Base-by-base conservation (phyloP, 768 basidiomycete genomes). In the Cystobasidium tubakii region DNA sequence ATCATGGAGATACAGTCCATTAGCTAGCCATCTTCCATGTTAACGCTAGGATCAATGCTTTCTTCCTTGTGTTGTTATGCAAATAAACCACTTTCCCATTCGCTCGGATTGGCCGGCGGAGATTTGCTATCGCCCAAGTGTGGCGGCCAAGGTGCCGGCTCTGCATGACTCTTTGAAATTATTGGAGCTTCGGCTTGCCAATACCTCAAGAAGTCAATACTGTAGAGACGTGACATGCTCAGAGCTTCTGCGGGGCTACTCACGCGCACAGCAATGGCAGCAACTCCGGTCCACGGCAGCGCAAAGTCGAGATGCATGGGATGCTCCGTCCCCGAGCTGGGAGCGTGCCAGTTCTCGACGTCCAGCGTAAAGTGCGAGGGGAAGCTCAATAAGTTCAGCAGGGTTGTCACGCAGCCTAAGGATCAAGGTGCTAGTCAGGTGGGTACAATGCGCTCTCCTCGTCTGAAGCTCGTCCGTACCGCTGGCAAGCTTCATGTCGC, bases 351-450 rank as follows among this genome's bases (percentile, higher is more conserved):
- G 19, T 71, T 71, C 55, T 71, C 69, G 62, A 73, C 62, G 15
- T 42, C 62, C 15, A 46, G 62, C 43, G 50, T 39, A 23, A 25
- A 63, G 1, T 65, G 73, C 50, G 34, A 43, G 9, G 62, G 44
- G 29, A 53, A 34, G 25, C 33, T 86, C 79, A 87, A 87, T 80
- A 82, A 85, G 70, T 88, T 92, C 84, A 91, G 90, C 80, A 85
- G 88, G 77, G 84, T 85, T 36, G 86, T 98, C 78, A 98, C 96
- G 12, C 87, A 89, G 80, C 89, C 91, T 33, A 99, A 98, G 82
- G 88, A 88, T 79, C 95, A 99, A 81, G 95, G 91, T 39, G 95
- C 94, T 36, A 92, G 90, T 80, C 94, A 97, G 87, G 90, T 88
- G 77, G 27, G 79, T 65, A 34, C 1, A 7, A 4, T 15, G 31